Evolutionary conservation across 352 stramenopile species (phyloP).

Genomic region (Globisporangium uncinulatum): DNA sequence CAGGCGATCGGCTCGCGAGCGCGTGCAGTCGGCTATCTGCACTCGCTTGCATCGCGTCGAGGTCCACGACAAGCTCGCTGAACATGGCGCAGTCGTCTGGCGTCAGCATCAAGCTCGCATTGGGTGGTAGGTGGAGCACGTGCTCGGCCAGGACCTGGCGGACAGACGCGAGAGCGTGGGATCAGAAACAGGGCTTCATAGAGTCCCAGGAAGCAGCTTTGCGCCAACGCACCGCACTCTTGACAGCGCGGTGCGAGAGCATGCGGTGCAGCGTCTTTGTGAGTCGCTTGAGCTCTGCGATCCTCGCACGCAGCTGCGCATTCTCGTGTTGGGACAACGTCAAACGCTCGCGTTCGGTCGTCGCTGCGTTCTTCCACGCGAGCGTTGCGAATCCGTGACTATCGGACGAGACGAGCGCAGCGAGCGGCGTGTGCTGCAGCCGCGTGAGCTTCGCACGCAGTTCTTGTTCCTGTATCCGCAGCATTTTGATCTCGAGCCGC

Average conservation of each 20-base stretch:
- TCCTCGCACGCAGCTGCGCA: background rate
- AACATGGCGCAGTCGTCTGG: conserved; percentile 1
- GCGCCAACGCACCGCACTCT: background rate
- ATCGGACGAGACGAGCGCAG: background rate
- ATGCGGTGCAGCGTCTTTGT: conserved; percentile 1
- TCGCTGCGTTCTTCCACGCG: background rate
- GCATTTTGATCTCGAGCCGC: background rate
- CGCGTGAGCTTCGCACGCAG: background rate
- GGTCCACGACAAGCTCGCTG: background rate
- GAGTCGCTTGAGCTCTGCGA: conserved; percentile 1
- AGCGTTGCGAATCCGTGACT: background rate
- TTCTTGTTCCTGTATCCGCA: background rate
- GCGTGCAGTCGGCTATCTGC: background rate
- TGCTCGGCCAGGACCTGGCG: background rate
- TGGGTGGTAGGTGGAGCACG: background rate
- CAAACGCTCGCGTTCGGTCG: background rate
- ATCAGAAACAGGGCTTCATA: background rate
- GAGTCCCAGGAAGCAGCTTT: background rate
- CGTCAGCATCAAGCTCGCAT: background rate
- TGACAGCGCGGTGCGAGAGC: background rate
- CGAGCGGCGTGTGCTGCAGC: background rate
- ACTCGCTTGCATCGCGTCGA: conserved; percentile 1
- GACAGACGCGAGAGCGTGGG: background rate
- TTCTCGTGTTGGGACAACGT: background rate
- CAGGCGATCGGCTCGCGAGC: background rate